Evolutionary conservation across 306 rosid species (phyloP), one percentile per base, ranked within the genome.

Genomic region (Vigna unguiculata): DNA sequence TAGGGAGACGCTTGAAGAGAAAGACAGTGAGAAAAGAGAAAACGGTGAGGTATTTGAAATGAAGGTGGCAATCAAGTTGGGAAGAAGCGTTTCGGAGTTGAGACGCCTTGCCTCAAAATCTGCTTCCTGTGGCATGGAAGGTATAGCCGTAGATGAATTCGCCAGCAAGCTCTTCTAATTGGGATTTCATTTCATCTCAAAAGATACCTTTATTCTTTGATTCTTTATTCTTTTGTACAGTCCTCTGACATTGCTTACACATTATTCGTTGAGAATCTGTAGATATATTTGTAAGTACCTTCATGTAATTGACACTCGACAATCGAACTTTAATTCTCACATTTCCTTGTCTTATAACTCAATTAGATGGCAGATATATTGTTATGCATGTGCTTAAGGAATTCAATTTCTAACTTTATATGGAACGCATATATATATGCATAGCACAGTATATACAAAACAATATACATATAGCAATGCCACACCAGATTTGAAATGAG

Each of bases 61-160:
- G 89, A 87, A 87, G 75, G 78, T 90, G 38, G 91, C 94, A 4
- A 36, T 82, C 79, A 38, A 78, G 66, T 60, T 90, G 76, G 93
- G 93, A 14, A 85, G 93, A 87, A 90, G 85, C 65, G 76, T 86
- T 38, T 84, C 82, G 0, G 81, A 86, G 75, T 77, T 90, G 0
- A 82, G 85, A 76, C 65, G 81, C 67, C 78, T 87, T 58, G 85
- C 88, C 5, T 45, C 49, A 1, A 87, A 87, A 46, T 85, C 91
- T 4, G 80, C 82, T 60, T 77, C 81, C 3, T 85, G 47, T 19
- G 78, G 85, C 4, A 2, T 46, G 17, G 75, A 82, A 22, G 91
- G 87, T 41, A 64, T 74, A 7, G 24, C 64, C 46, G 10, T 85
- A 0, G 90, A 86, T 14, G 91, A 90, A 81, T 85, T 90, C 7